Evolutionary conservation across 2,329 filamentous ascomycete genomes (phyloP), one percentile per base, ranked within the genome.

Genomic region (Aschersonia sp.): DNA sequence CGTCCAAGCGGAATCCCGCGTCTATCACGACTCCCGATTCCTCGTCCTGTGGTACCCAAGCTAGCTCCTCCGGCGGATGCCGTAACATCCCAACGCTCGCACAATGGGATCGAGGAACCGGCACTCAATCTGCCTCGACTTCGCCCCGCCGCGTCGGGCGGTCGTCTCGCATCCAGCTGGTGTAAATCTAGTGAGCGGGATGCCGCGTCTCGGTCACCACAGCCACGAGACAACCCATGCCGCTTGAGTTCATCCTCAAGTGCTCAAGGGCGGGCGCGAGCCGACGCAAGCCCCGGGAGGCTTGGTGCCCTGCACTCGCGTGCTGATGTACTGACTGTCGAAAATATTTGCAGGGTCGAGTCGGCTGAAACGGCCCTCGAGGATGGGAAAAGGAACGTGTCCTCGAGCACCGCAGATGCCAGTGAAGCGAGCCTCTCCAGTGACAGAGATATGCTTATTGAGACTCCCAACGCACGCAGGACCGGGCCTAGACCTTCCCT

Each of bases 401-500:
- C 22, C 22, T 22, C 22, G 22, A 22, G 22, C 22, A 22, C 22
- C 22, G 22, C 22, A 22, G 22, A 22, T 22, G 22, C 22, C 22
- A 22, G 22, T 22, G 22, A 22, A 22, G 22, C 22, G 22, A 22
- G 22, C 22, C 22, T 22, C 22, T 22, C 22, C 35, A n/a, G 7
- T 42, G 54, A 52, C 12, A 50, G 56, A 32, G 29, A 44, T 5
- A 45, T 39, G 50, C 32, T 4, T 50, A 42, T 47, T 49, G 56
- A 8, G 48, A 56, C 45, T 55, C 55, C 50, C 52, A 54, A 43
- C 50, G 58, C 49, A 2, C 39, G 47, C 50, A 56, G 56, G 9
- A 51, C 54, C 32, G 52, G 50, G 30, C 62, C 63, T 33, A 58
- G 66, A 47, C 70, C 76, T 46, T 89, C 86, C 0, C 70, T 96